Conservation (phyloP, 2,329 filamentous ascomycete species). For the Amauroascus niger region DNA sequence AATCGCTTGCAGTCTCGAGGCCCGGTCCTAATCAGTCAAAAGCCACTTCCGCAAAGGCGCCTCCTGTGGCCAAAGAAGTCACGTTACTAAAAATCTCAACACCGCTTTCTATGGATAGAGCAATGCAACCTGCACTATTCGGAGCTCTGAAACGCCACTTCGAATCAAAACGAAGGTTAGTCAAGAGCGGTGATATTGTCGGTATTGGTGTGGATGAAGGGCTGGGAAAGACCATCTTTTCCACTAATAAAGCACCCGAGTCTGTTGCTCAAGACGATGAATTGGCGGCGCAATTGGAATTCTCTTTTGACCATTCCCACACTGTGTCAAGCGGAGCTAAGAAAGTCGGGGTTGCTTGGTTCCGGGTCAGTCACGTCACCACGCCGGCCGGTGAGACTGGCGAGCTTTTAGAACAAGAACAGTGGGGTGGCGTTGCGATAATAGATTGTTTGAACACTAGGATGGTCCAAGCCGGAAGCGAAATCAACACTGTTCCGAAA, state of each 20-base stretch:
- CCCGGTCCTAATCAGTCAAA: slow-evolving; percentile 46
- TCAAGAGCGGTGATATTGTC: slow-evolving; percentile 79
- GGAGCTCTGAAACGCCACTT: slow-evolving; percentile 83
- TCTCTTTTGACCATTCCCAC: slow-evolving; percentile 1
- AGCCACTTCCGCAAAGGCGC: slow-evolving; percentile 38
- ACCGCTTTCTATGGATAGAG: slow-evolving; percentile 74
- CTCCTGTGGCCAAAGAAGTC: slow-evolving; percentile 63
- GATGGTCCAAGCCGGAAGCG: slow-evolving; percentile 84
- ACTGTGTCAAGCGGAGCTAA: slow-evolving; percentile 28
- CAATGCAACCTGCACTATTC: slow-evolving; percentile 76
- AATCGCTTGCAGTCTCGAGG: slow-evolving; percentile 46
- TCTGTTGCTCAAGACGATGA: slow-evolving; percentile 64
- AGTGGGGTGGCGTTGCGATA: slow-evolving; percentile 77
- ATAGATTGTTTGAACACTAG: slow-evolving; percentile 80
- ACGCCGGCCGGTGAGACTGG: slow-evolving; percentile 44
- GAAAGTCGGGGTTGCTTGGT: slow-evolving; percentile 69
- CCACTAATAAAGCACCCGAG: slow-evolving; percentile 47
- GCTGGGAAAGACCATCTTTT: slow-evolving; percentile 71
- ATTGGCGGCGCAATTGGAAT: slow-evolving; percentile 15
- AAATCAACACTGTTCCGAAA: slow-evolving; percentile 68
- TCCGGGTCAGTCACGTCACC: slow-evolving; percentile 69
- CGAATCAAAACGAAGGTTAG: slow-evolving; percentile 66
- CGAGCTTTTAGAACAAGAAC: slow-evolving; percentile 44
- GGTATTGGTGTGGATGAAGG: slow-evolving; percentile 81
- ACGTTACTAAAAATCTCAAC: slow-evolving; percentile 82